Percentiles rank a stretch among this genome's conserved stretches.
Evolutionary conservation across 106 monocot genomes (phyloP).

Genomic region (Dioscorea dumetorum): DNA sequence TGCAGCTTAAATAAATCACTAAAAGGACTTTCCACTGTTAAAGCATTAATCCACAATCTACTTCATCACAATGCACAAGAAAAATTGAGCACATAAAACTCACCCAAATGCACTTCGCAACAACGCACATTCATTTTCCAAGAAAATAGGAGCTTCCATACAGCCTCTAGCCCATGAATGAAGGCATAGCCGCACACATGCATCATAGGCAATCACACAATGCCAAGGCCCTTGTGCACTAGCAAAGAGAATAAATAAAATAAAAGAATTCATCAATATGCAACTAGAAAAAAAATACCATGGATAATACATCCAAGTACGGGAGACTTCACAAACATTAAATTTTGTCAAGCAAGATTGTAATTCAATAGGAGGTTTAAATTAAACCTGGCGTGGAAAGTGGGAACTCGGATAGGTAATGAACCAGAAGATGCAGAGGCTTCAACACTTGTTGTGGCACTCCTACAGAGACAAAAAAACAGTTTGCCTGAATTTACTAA

Average conservation of each 20-base stretch:
- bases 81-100: slow-evolving; percentile 6
- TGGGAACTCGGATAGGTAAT: slow-evolving; percentile 54
- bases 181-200: slow-evolving; percentile 89
- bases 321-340: too few relatives aligned
- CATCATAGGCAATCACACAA: slow-evolving; percentile 93
- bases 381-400: slow-evolving; percentile 80
- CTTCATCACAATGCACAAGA: too few relatives aligned
- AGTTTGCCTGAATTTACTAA: slow-evolving; percentile 2
- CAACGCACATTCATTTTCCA: slow-evolving; percentile 88
- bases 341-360: too few relatives aligned
- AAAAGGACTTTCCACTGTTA: too few relatives aligned
- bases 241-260: background rate
- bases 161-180: slow-evolving; percentile 98
- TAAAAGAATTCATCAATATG: background rate
- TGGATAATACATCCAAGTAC: too few relatives aligned
- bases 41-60: too few relatives aligned
- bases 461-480: slow-evolving; percentile 17
- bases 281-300: background rate
- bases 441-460: slow-evolving; percentile 27
- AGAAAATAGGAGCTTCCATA: slow-evolving; percentile 93
- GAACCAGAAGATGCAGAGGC: slow-evolving; percentile 44
- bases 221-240: slow-evolving; percentile 95
- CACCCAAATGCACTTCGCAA: slow-evolving; percentile 84
- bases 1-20: too few relatives aligned
- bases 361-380: background rate